phyloP scores from a whole-genome alignment of 441 rosid genomes.

The Syzygium malaccense region DNA sequence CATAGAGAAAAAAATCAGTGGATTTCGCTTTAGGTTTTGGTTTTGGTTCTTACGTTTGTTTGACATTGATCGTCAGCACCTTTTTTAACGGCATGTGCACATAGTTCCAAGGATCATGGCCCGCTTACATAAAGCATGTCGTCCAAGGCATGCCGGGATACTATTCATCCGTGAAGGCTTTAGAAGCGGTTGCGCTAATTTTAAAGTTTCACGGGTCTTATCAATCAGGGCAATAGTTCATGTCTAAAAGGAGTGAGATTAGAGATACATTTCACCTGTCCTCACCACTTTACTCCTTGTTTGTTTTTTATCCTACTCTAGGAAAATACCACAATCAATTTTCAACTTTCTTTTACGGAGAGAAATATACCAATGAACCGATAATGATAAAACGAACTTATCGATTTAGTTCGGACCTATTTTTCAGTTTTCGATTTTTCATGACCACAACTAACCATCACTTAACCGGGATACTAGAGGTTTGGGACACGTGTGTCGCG shows the following conservation, averaged over 20 bases:
- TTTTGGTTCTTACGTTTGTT: neutral
- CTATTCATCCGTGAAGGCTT: too few species aligned
- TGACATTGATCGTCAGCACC: neutral
- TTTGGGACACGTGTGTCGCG: too few species aligned
- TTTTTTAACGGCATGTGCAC: neutral
- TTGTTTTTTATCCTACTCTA: neutral
- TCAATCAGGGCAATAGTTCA: neutral
- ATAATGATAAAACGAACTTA: neutral
- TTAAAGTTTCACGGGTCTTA: neutral
- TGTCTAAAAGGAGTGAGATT: neutral
- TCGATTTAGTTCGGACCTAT: rapidly evolving
- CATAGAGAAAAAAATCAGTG: neutral
- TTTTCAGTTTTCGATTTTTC: neutral
- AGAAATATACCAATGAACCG: neutral
- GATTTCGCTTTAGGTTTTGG: neutral
- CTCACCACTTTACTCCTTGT: neutral
- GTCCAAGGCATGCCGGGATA: neutral
- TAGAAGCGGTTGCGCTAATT: neutral
- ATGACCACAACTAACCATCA: neutral
- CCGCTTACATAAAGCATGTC: neutral
- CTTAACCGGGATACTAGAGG: neutral
- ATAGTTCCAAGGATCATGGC: neutral
- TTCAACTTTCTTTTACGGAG: neutral
- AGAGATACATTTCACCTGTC: neutral
- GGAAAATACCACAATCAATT: neutral